Percentiles rank a stretch among this genome's conserved stretches.
Evolutionary conservation across 306 rosid species (phyloP).

Genomic region (Rubus idaeus): DNA sequence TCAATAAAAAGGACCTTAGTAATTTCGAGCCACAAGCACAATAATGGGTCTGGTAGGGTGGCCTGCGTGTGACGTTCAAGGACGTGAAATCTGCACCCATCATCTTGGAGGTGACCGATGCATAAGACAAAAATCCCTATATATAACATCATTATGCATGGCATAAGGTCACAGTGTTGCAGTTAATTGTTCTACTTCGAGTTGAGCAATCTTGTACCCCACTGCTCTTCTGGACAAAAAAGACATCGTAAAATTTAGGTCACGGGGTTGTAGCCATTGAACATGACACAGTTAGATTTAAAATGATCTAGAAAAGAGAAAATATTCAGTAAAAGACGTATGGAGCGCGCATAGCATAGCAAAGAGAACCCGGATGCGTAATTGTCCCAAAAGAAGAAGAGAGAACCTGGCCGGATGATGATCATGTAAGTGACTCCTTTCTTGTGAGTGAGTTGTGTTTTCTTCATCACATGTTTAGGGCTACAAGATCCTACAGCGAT

Average conservation of each 20-base stretch:
- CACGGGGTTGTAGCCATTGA: constrained; percentile 31
- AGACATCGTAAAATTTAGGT: constrained; percentile 2
- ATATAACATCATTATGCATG: constrained; percentile 24
- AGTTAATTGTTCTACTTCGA: constrained; percentile 18
- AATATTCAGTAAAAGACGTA: neutral
- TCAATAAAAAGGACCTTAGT: neutral
- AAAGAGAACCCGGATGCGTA: constrained; percentile 21
- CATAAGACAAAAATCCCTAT: constrained; percentile 1
- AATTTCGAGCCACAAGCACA: neutral
- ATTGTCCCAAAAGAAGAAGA: neutral
- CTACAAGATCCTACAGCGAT: constrained; percentile 14
- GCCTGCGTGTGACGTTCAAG: constrained; percentile 1
- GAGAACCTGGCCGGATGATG: constrained; percentile 22
- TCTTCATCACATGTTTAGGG: constrained; percentile 36
- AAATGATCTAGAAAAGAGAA: constrained; percentile 8
- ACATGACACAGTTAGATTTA: constrained; percentile 24
- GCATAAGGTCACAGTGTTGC: constrained; percentile 9
- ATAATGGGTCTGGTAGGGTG: neutral
- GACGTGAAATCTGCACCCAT: constrained; percentile 22
- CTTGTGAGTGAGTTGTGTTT: constrained; percentile 28
- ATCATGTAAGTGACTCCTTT: neutral
- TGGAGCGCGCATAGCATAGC: constrained; percentile 11
- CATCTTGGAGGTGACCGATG: constrained; percentile 7
- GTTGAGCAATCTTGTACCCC: constrained; percentile 17
- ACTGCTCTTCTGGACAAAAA: constrained; percentile 11